Evolutionary conservation across 495 filamentous ascomycete genomes (phyloP).

Genomic region (Hyaloscypha finlandica): DNA sequence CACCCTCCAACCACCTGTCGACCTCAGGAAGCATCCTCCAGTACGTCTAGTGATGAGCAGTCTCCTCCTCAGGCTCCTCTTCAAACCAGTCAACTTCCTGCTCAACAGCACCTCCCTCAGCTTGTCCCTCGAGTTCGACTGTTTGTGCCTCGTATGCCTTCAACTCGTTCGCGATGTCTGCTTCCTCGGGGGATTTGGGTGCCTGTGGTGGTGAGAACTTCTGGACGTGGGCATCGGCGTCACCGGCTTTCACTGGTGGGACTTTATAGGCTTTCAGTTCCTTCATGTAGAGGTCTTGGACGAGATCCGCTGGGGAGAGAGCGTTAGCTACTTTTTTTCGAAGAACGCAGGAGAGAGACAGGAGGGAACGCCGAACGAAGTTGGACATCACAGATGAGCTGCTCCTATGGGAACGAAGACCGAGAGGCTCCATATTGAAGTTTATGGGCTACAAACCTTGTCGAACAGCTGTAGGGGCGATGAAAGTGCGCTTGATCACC

Average conservation of each 20-base stretch:
- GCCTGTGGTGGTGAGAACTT: constrained; percentile 78
- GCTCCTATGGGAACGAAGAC: neutral
- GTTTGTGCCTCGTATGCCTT: constrained; percentile 89
- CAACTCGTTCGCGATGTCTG: constrained; percentile 84
- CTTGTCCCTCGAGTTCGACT: constrained; percentile 94
- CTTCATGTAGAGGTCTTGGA: constrained; percentile 95
- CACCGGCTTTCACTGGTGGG: constrained; percentile 75
- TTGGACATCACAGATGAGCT: neutral
- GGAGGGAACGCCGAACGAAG: neutral
- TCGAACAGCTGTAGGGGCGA: constrained; percentile 70
- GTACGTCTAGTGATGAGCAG: constrained; percentile 28
- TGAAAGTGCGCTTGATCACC: constrained; percentile 76
- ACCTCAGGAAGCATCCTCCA: neutral
- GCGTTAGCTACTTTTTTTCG: constrained; percentile 31
- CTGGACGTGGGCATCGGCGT: constrained; percentile 88
- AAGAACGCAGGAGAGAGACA: neutral
- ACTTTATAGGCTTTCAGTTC: constrained; percentile 95
- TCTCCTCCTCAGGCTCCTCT: constrained; percentile 56
- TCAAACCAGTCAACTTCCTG: constrained; percentile 74
- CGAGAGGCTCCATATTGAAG: neutral
- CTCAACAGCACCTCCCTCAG: constrained; percentile 45
- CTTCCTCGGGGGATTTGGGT: constrained; percentile 86
- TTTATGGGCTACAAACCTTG: constrained; percentile 59
- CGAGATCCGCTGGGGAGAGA: constrained; percentile 72
- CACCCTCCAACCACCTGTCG: neutral